Conservation (phyloP, 2,329 filamentous ascomycete genomes). For the Microascus cirrosus region DNA sequence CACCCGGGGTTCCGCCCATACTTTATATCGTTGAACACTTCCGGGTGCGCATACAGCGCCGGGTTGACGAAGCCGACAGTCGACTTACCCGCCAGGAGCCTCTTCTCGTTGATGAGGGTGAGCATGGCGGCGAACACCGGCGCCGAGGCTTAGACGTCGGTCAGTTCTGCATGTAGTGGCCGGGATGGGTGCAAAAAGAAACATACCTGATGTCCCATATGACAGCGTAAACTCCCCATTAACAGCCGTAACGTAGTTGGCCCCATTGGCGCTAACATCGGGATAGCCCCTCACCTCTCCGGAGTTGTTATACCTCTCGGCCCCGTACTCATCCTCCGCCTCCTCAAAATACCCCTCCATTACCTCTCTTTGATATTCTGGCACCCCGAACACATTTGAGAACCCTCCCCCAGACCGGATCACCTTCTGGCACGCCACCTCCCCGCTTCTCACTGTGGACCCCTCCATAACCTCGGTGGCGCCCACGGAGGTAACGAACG, state of each 20-base stretch:
- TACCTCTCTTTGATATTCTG: constrained; percentile 31
- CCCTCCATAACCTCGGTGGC: constrained; percentile 33
- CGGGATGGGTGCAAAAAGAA: not conserved
- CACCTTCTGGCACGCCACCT: constrained; percentile 29
- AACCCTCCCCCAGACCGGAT: constrained; percentile 37
- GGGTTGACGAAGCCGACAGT: constrained; percentile 26
- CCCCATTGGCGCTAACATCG: constrained; percentile 31
- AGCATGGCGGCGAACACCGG: constrained; percentile 11
- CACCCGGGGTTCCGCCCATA: constrained; percentile 15
- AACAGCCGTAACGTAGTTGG: constrained; percentile 29
- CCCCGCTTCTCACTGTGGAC: constrained; percentile 24
- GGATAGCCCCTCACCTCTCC: constrained; percentile 21
- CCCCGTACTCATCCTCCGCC: not conserved
- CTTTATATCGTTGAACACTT: constrained; percentile 13
- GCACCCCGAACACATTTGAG: constrained; percentile 33
- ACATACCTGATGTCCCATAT: constrained; percentile 30
- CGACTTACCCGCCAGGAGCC: constrained; percentile 18
- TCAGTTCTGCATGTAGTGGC: not conserved
- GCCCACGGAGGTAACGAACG: constrained; percentile 38
- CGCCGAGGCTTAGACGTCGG: constrained; percentile 5
- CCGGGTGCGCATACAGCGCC: constrained; percentile 13
- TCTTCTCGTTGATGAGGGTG: constrained; percentile 21
- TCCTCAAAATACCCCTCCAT: constrained; percentile 24
- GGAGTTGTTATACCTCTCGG: constrained; percentile 1
- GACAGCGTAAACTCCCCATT: constrained; percentile 29